These are phyloP conservation scores for Termitomyces sp. DNA, from an alignment of 768 basidiomycete species.

Conservation along the genomic window DNA sequence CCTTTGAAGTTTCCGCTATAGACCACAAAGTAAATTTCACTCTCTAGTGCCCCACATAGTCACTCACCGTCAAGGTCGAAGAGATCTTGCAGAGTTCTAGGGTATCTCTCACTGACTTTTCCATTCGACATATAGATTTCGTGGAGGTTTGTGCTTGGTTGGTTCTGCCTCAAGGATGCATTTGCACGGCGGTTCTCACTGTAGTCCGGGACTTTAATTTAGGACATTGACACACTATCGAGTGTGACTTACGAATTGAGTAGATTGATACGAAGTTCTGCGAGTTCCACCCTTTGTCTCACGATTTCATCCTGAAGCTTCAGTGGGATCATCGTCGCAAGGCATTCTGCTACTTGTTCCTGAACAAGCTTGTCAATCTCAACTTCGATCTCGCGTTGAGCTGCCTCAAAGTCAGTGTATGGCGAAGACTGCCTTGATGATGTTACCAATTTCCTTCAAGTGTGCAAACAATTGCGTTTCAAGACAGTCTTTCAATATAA, in stretches of 20 bases:
- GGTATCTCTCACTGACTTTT: slow-evolving; percentile 41
- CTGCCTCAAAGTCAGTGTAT: slow-evolving; percentile 22
- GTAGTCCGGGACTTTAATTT: background rate
- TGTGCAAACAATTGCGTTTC: slow-evolving; percentile 37
- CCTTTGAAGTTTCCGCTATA: slow-evolving; percentile 26
- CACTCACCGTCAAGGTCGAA: slow-evolving; percentile 47
- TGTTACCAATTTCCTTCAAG: slow-evolving; percentile 39
- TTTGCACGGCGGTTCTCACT: slow-evolving; percentile 59
- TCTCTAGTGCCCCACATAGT: background rate
- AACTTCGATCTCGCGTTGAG: slow-evolving; percentile 40
- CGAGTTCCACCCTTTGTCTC: slow-evolving; percentile 38
- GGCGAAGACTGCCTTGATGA: background rate
- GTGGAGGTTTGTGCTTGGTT: slow-evolving; percentile 34
- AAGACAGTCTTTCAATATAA: slow-evolving; percentile 41
- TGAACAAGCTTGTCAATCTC: slow-evolving; percentile 47
- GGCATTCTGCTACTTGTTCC: slow-evolving; percentile 41
- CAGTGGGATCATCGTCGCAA: slow-evolving; percentile 41
- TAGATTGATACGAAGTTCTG: slow-evolving; percentile 38
- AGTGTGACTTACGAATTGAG: slow-evolving; percentile 50
- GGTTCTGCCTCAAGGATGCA: slow-evolving; percentile 36
- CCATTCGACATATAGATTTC: slow-evolving; percentile 46
- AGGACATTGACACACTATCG: background rate
- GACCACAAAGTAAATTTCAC: background rate
- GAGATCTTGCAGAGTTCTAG: slow-evolving; percentile 45
- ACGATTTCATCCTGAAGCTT: slow-evolving; percentile 44